Percentiles rank a stretch among this genome's conserved stretches.
phyloP scores from a whole-genome alignment of 139 green algal species.

The Chlamydomonas sp. region DNA sequence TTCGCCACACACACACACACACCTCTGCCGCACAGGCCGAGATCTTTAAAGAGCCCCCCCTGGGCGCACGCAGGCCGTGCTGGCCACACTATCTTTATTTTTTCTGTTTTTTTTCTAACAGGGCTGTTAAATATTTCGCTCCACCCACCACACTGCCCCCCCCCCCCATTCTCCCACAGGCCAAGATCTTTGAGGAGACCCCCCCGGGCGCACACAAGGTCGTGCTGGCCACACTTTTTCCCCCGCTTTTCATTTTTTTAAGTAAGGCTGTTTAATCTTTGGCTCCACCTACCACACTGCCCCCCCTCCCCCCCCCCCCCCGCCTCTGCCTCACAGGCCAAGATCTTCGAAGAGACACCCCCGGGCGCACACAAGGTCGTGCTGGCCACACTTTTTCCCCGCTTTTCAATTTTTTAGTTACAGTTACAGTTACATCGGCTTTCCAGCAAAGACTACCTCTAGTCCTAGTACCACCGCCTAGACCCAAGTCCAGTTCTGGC shows the following conservation, averaged over 20 bases:
- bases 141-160: no score
- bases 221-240: conserved; percentile 96
- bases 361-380: conserved; percentile 86
- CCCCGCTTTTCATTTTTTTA: no score
- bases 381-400: conserved; percentile 64
- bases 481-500: no score
- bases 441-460: no score
- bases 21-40: conserved; percentile 74
- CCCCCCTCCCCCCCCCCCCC: no score
- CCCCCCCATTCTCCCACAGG: conserved; percentile 50
- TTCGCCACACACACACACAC: no score
- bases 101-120: no score
- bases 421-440: no score
- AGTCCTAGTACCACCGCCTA: no score
- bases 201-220: conserved; percentile 84
- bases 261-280: not conserved
- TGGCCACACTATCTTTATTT: no score
- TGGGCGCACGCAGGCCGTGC: conserved; percentile 82
- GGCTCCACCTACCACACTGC: no score
- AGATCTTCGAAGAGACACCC: conserved; percentile 95
- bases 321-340: conserved; percentile 70
- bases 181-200: conserved; percentile 95
- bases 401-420: not conserved
- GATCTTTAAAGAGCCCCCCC: conserved; percentile 93
- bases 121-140: no score